These are phyloP conservation scores for Ophiocordyceps unilateralis DNA, from an alignment of 2,329 filamentous ascomycete genomes.

Conservation along the genomic window DNA sequence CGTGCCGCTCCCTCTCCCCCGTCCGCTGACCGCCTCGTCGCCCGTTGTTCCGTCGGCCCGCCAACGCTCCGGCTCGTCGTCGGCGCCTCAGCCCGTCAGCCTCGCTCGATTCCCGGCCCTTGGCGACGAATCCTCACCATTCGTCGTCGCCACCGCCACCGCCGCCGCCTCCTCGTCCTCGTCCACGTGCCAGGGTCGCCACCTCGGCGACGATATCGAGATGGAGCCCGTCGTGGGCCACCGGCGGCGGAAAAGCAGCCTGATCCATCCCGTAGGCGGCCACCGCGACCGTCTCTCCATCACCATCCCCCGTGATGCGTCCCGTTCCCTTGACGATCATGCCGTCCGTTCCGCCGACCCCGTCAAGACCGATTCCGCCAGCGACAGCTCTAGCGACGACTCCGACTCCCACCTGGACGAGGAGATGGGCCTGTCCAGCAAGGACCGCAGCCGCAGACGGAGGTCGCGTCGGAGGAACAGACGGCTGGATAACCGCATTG, in stretches of 20 bases:
- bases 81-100: not conserved
- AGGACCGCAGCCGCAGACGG: slow-evolving; percentile 52
- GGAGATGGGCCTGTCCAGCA: slow-evolving; percentile 68
- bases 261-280: slow-evolving; percentile 22
- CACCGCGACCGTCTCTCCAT: slow-evolving; percentile 2
- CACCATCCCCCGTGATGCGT: slow-evolving; percentile 20
- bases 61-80: no score
- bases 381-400: slow-evolving; percentile 49
- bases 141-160: slow-evolving; percentile 2
- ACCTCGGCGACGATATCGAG: slow-evolving; percentile 27
- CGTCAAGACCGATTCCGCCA: slow-evolving; percentile 17
- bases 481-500: slow-evolving; percentile 52
- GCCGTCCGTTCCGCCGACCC: slow-evolving; percentile 8
- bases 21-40: no score
- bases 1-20: not conserved
- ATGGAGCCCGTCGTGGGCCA: slow-evolving; percentile 38
- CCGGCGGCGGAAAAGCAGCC: slow-evolving; percentile 36
- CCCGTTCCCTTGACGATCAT: slow-evolving; percentile 29
- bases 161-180: slow-evolving; percentile 5
- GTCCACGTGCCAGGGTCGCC: no score
- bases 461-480: slow-evolving; percentile 50
- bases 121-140: not conserved
- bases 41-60: no score
- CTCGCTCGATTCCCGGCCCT: not conserved
- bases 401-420: slow-evolving; percentile 63